These are phyloP conservation scores for Tilletia horrida DNA, from an alignment of 1,284 basidiomycete species.

Conservation along the genomic window DNA sequence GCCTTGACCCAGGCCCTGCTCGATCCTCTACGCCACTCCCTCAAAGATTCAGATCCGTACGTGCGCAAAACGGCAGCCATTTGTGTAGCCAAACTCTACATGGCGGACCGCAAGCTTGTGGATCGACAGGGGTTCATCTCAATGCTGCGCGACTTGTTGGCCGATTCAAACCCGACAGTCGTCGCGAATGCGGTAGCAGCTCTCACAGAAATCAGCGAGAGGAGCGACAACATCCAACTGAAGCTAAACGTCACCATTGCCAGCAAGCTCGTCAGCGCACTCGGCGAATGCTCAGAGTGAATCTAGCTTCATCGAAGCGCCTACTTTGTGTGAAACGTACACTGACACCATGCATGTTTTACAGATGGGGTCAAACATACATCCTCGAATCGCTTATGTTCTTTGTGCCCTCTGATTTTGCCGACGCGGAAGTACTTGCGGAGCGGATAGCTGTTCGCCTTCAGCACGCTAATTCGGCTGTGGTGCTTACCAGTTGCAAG, in stretches of 20 bases:
- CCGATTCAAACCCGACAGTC: constrained; percentile 90
- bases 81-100: constrained; percentile 82
- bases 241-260: constrained; percentile 77
- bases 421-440: constrained; percentile 87
- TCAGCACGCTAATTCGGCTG: constrained; percentile 90
- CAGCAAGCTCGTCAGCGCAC: constrained; percentile 75
- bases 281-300: constrained; percentile 79
- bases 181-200: constrained; percentile 91
- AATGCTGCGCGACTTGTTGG: constrained; percentile 78
- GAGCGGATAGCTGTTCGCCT: constrained; percentile 88
- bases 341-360: not conserved
- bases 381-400: constrained; percentile 91
- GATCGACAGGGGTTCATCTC: constrained; percentile 82
- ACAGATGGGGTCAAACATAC: constrained; percentile 90
- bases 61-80: constrained; percentile 95
- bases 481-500: constrained; percentile 90
- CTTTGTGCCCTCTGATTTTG: constrained; percentile 80
- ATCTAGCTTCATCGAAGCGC: too few relatives aligned
- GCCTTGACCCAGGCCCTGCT: constrained; percentile 66
- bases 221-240: constrained; percentile 79
- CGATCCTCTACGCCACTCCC: constrained; percentile 79
- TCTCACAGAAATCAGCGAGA: constrained; percentile 81
- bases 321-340: too few relatives aligned
- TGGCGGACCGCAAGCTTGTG: constrained; percentile 75
- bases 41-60: constrained; percentile 86